Evolutionary conservation across 2,329 filamentous ascomycete species (phyloP), one percentile per base, ranked within the genome.

Genomic region (Dothiorella sarmentorum): DNA sequence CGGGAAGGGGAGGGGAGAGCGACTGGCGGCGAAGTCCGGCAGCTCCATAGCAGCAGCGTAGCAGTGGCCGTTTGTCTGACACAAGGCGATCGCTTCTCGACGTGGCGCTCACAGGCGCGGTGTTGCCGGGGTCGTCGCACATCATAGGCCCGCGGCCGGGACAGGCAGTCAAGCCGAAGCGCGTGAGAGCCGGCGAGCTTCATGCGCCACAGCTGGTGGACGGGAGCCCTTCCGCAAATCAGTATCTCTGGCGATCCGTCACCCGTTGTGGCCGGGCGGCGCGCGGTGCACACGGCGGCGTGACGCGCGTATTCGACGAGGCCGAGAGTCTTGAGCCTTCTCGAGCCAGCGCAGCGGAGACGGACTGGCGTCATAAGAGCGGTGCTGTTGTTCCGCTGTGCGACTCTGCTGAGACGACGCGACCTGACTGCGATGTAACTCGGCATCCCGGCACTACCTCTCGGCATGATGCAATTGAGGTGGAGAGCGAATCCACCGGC

Each of bases 141-240:
- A 65, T 64, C 63, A 65, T 69, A 66, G 69, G 49, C 11, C 24
- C 33, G 49, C 35, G 22, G 49, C 49, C 66, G 67, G 66, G 63
- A 67, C 63, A 49, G 49, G 56, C 15, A 42, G 56, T 51, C 49
- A 56, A 51, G 49, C 51, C 58, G 29, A 53, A 38, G 40, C 38
- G 59, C 56, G 55, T 59, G 29, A 47, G 40, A 51, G 44, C 35
- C 61, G 61, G 58, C 61, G 61, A 57, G 45, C 62, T 18, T 17
- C 17, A 33, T 59, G 49, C 60, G 62, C 58, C 63, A 64, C 63
- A 63, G 27, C 45, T 63, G 38, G 31, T 59, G 61, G 61, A 61
- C 62, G 62, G 55, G 59, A 26, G 20, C 47, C 47, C 31, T 53
- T 58, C 35, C 40, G 27, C 56, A 37, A 59, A 59, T 42, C 35